Base-by-base conservation (phyloP, 1,284 basidiomycete species). In the Ceratobasidium sp. region DNA sequence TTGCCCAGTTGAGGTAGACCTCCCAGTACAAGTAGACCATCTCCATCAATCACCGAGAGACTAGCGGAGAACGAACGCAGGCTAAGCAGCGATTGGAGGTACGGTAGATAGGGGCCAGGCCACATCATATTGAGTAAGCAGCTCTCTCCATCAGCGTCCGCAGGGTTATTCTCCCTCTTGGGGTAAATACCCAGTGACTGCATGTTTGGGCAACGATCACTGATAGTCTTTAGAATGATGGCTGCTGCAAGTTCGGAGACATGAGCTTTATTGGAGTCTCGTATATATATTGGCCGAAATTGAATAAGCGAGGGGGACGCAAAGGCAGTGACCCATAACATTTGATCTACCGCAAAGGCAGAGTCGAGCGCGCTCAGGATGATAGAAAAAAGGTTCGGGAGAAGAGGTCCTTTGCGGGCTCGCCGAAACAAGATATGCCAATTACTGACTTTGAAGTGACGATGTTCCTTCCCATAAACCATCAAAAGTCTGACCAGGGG, bases 111-210 rank as follows among this genome's bases (percentile, higher is more conserved):
- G 26, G 58, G 58, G 28, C 58, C 58, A 61, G 23, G 12, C 58
- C 58, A 61, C 26, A 61, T 61, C 28, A 61, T 33, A 20, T 61
- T 61, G 15, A 61, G 26, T 15, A 61, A 61, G 28, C 58, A 61
- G 28, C 58, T 61, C 26, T 61, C 58, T 20, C 58, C 58, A 39
- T 61, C 58, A 15, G 23, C 33, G 15, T 61, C 28, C 28, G 28
- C 58, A 39, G 33, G 26, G 20, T 33, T 33, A 40, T 28, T 33
- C 39, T 26, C 26, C 15, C 23, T 33, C 58, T 61, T 13, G 39
- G 26, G 58, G 33, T 61, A 61, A 15, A 61, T 15, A 15, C 28
- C 23, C 6, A 61, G 58, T 6, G 58, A 61, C 20, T 61, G 58
- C 15, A 61, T 61, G 26, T 40, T 40, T 15, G 58, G 58, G 58